Percentiles rank a stretch among this genome's conserved stretches.
phyloP scores from a whole-genome alignment of 2,329 filamentous ascomycete genomes.

The Fusarium protoensiforme region DNA sequence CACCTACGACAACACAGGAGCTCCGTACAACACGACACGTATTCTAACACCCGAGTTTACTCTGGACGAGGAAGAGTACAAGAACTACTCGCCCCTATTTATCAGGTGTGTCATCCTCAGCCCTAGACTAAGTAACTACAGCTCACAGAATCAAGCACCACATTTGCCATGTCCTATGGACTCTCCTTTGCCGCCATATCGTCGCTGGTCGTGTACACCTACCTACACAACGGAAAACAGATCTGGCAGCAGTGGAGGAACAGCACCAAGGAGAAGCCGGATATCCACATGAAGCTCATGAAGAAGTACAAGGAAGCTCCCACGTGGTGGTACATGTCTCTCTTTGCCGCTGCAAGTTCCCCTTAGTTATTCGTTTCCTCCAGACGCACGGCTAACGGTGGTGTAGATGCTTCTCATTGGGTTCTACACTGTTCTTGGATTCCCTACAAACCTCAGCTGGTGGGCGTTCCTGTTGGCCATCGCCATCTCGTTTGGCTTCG shows the following conservation, averaged over 20 bases:
- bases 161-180: slow-evolving; percentile 76
- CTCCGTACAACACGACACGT: slow-evolving; percentile 70
- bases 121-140: too few species aligned
- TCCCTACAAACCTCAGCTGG: slow-evolving; percentile 76
- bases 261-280: slow-evolving; percentile 69
- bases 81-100: slow-evolving; percentile 75
- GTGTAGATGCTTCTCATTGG: slow-evolving; percentile 64
- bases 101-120: slow-evolving; percentile 56
- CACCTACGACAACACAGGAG: slow-evolving; percentile 78
- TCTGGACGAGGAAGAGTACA: slow-evolving; percentile 72
- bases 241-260: slow-evolving; percentile 72
- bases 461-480: slow-evolving; percentile 78
- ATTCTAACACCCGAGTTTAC: slow-evolving; percentile 72
- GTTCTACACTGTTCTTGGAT: slow-evolving; percentile 66
- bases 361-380: not conserved
- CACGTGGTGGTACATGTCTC: slow-evolving; percentile 70
- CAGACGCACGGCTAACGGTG: slow-evolving; percentile 18
- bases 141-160: slow-evolving; percentile 62
- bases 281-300: slow-evolving; percentile 74
- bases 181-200: slow-evolving; percentile 78
- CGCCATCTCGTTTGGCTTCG: slow-evolving; percentile 70
- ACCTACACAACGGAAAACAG: slow-evolving; percentile 73
- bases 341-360: slow-evolving; percentile 64
- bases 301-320: slow-evolving; percentile 71
- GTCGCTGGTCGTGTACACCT: slow-evolving; percentile 75